Base-by-base conservation (phyloP, 1,139 yeast genomes). In the Suhomyces atakaporum region DNA sequence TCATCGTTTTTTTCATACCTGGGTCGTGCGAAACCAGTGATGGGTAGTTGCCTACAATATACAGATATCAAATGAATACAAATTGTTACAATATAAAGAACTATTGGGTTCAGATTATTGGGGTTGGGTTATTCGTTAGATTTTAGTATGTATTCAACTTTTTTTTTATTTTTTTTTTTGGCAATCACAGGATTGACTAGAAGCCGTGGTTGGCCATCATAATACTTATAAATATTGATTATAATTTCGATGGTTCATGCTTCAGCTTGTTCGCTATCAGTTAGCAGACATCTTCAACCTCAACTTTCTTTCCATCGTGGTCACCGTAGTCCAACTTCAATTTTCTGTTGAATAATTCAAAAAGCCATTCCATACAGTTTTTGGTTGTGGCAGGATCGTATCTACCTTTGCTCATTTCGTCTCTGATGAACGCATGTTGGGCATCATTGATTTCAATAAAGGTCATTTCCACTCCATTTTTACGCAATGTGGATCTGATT, bases 361-460 rank as follows among this genome's bases (percentile, higher is more conserved):
- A 67, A 48, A 84, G 57, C 74, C 86, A 80, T 20, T 77, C 84
- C 54, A 79, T 65, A 54, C 94, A 83, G 31, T 78, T 68, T 44
- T 74, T 70, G 25, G 94, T 84, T 38, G 81, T 75, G 6, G 89
- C 87, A 8, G 89, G 80, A 54, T 85, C 94, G 53, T 78, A 85
- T 49, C 94, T 69, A 5, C 88, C 95, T 62, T 84, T 85, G 48
- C 87, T 80, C 49, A 68, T 62, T 52, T 84, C 94, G 55, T 85
- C 95, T 45, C 95, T 70, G 35, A 85, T 81, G 53, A 84, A 85
- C 0, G 95, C 94, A 50, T 85, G 95, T 58, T 84, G 90, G 11
- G 88, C 94, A 46, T 79, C 90, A 46, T 83, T 78, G 40, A 84
- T 69, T 59, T 85, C 95, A 60, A 81, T 71, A 53, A 84, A 83